Percentiles rank a stretch among this genome's conserved stretches.
Conservation (phyloP, 1,284 basidiomycete genomes). For the Pseudozyma pruni region DNA sequence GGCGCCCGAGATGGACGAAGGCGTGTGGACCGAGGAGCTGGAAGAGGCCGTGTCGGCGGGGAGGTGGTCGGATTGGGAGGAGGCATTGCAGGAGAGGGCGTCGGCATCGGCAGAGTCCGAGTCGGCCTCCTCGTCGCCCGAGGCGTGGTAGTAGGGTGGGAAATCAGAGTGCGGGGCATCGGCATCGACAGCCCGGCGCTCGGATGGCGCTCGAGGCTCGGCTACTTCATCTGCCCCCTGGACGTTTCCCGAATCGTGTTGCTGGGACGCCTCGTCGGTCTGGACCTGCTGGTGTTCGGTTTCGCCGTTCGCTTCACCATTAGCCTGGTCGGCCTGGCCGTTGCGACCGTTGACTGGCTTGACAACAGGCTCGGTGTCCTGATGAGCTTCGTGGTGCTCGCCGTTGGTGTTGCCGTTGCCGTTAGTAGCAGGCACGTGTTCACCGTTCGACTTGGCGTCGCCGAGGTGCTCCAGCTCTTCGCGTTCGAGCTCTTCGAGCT, state of each 20-base stretch:
- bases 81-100: conserved; percentile 43
- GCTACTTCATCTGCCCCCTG: conserved; percentile 51
- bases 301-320: not conserved
- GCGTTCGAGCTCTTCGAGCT: conserved; percentile 49
- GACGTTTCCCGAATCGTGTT: conserved; percentile 43
- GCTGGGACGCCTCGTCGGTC: not conserved
- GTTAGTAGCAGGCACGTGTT: not conserved
- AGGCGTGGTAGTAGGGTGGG: not conserved
- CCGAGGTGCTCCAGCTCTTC: conserved; percentile 46
- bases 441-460: conserved; percentile 2
- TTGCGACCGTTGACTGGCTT: conserved; percentile 8
- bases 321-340: conserved; percentile 3
- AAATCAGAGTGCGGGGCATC: conserved; percentile 26
- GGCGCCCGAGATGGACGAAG: conserved; percentile 40
- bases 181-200: conserved; percentile 32
- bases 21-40: conserved; percentile 45
- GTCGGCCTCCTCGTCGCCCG: conserved; percentile 4
- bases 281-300: not conserved
- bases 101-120: conserved; percentile 8
- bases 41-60: conserved; percentile 42
- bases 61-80: conserved; percentile 38
- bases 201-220: conserved; percentile 11
- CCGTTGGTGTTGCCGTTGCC: conserved; percentile 13
- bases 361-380: not conserved
- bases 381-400: conserved; percentile 7